Conservation (phyloP, 192 early-diverging fungal species). For the Phlyctochytrium arcticum region DNA sequence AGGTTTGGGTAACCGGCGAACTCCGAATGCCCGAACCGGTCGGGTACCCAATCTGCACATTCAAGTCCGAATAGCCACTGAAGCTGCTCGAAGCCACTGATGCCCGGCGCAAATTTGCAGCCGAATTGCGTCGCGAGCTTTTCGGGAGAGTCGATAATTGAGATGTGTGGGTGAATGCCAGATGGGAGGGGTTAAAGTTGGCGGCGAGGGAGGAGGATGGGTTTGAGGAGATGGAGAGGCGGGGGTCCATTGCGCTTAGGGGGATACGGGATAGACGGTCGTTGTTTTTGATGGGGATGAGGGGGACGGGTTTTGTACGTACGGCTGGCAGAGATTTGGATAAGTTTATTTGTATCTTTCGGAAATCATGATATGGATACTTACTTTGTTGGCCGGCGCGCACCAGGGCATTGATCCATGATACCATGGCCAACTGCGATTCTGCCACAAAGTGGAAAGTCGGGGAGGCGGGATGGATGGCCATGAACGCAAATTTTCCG, state of each 20-base stretch:
- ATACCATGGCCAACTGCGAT: conserved; percentile 22
- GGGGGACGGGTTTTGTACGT: conserved; percentile 14
- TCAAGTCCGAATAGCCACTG: too few relatives aligned
- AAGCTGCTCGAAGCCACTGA: too few relatives aligned
- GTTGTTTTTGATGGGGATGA: conserved; percentile 20
- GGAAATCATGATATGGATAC: background rate
- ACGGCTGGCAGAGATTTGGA: background rate
- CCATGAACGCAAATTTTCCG: conserved; percentile 7
- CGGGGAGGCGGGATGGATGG: background rate
- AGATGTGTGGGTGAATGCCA: too few relatives aligned
- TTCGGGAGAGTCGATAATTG: too few relatives aligned
- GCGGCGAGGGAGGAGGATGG: background rate
- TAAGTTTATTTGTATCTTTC: background rate
- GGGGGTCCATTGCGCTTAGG: background rate
- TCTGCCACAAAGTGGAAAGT: conserved; percentile 24
- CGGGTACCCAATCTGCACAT: too few relatives aligned
- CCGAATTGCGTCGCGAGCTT: too few relatives aligned
- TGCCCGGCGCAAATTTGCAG: too few relatives aligned
- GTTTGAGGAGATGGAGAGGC: background rate
- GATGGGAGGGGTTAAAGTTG: too few relatives aligned
- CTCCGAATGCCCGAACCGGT: too few relatives aligned
- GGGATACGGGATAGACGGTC: conserved; percentile 11
- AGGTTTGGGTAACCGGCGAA: too few relatives aligned
- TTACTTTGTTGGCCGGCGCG: conserved; percentile 21
- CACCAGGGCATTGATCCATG: conserved; percentile 25